phyloP scores from a whole-genome alignment of 2,329 filamentous ascomycete genomes.

The Cadophora sp. region DNA sequence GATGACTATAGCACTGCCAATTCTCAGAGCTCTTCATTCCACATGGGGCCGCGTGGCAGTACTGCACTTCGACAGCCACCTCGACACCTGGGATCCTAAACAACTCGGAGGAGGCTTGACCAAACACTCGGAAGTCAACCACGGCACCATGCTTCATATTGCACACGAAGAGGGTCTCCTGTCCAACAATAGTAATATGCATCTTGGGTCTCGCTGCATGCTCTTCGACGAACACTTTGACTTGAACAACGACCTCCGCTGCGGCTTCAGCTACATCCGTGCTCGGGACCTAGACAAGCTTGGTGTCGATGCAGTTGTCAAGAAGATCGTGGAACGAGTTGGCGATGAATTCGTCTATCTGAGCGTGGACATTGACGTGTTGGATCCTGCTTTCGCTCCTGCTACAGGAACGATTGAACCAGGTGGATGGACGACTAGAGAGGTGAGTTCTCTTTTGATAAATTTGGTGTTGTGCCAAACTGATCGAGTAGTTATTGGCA shows the following conservation, averaged over 20 bases:
- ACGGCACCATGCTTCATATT: slow-evolving; percentile 45
- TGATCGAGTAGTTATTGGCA: slow-evolving; percentile 34
- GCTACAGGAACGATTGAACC: slow-evolving; percentile 44
- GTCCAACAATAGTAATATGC: slow-evolving; percentile 43
- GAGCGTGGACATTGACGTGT: slow-evolving; percentile 44
- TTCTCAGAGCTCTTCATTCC: slow-evolving; percentile 40
- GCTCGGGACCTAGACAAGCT: slow-evolving; percentile 40
- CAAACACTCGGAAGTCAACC: slow-evolving; percentile 42
- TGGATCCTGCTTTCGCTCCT: slow-evolving; percentile 43
- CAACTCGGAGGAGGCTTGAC: slow-evolving; percentile 41
- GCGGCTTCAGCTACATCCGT: slow-evolving; percentile 41
- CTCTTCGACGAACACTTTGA: slow-evolving; percentile 40
- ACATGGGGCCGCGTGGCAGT: slow-evolving; percentile 42
- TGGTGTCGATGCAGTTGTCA: slow-evolving; percentile 38
- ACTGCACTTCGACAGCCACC: slow-evolving; percentile 43
- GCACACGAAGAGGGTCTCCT: slow-evolving; percentile 44
- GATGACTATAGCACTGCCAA: slow-evolving; percentile 37
- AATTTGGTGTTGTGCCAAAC: not conserved
- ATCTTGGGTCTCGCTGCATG: slow-evolving; percentile 40
- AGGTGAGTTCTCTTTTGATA: slow-evolving; percentile 26
- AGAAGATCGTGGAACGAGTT: slow-evolving; percentile 41
- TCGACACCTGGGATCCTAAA: slow-evolving; percentile 43
- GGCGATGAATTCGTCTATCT: slow-evolving; percentile 41
- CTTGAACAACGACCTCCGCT: slow-evolving; percentile 42
- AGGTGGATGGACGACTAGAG: slow-evolving; percentile 45